Conservation (phyloP, 208 protist genomes). For the Acanthamoeba pearcei region DNA sequence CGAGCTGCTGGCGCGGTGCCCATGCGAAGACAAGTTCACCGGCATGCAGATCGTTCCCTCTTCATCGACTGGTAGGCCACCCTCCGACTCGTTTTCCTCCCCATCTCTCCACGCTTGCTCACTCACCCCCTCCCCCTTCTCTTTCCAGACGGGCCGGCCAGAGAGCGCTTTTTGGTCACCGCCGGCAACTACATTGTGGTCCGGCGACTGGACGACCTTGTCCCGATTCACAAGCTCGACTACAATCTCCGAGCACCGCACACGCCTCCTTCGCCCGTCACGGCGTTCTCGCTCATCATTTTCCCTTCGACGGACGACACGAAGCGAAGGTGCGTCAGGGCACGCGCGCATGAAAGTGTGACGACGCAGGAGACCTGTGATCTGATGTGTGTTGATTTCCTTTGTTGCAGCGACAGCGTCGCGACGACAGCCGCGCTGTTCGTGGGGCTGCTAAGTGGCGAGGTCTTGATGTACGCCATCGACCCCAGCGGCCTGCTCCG, state of each 20-base stretch:
- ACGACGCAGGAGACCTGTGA: background rate
- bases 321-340: background rate
- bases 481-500: slow-evolving; percentile 23
- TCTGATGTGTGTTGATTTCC: background rate
- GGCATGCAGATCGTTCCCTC: slow-evolving; percentile 45
- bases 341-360: background rate
- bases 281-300: background rate
- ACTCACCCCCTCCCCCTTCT: background rate
- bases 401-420: background rate
- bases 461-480: slow-evolving; percentile 36
- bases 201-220: slow-evolving; percentile 48
- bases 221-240: slow-evolving; percentile 42
- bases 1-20: background rate
- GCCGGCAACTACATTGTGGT: slow-evolving; percentile 32
- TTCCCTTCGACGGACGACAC: slow-evolving; percentile 30
- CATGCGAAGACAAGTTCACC: slow-evolving; percentile 54
- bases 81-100: background rate
- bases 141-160: background rate
- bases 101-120: background rate
- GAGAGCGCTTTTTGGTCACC: slow-evolving; percentile 28
- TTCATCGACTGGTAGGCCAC: background rate
- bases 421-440: slow-evolving; percentile 1
- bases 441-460: slow-evolving; percentile 35
- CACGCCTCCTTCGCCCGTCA: slow-evolving; percentile 56
- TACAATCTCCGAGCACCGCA: slow-evolving; percentile 35